Base-by-base conservation (phyloP, 129 eudicot genomes). In the Deinandra increscens region DNA sequence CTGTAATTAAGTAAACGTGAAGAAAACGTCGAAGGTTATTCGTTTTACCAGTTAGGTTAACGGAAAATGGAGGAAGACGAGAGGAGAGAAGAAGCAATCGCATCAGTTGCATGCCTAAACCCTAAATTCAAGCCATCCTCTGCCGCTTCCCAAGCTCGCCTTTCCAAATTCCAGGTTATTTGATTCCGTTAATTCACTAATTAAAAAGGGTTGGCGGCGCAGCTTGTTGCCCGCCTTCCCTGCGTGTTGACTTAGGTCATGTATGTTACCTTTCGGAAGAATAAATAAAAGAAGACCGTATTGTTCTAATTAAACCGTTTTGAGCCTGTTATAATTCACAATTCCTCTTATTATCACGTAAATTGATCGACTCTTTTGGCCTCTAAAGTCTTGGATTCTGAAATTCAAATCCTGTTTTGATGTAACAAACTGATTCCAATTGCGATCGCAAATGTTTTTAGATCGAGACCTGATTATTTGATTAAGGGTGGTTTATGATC, bases 61-160 rank as follows among this genome's bases (percentile, higher is more conserved):
- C 29, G 23, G 19, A 18, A n/a, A 34, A 76, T 59, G 79, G 85
- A 34, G 53, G 86, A 83, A 10, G 86, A 75, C 38, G 70, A 67
- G 4, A 77, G 77, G 60, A 82, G 80, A 78, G 94, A 84, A 81
- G 81, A 80, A 61, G 87, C 85, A 68, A 81, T 83, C 17, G 81
- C 89, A 36, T 73, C 83, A 10, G 37, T 78, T 8, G 71, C 81
- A 42, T 77, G 75, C 60, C 64, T 79, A 31, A 72, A 68, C 22
- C 78, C 89, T 67, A 68, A 84, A 58, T 60, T 65, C 67, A 84
- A 60, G 39, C 82, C 88, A 17, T 55, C 76, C 5, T 42, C 76
- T 42, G 43, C 75, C 14, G 50, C 58, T 64, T 74, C 82, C 53
- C 81, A 72, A 54, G 58, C 84, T 56, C 90, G 84, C 33, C 71